Evolutionary conservation across 2,329 filamentous ascomycete genomes (phyloP).

Genomic region (Exserohilum rostratum): DNA sequence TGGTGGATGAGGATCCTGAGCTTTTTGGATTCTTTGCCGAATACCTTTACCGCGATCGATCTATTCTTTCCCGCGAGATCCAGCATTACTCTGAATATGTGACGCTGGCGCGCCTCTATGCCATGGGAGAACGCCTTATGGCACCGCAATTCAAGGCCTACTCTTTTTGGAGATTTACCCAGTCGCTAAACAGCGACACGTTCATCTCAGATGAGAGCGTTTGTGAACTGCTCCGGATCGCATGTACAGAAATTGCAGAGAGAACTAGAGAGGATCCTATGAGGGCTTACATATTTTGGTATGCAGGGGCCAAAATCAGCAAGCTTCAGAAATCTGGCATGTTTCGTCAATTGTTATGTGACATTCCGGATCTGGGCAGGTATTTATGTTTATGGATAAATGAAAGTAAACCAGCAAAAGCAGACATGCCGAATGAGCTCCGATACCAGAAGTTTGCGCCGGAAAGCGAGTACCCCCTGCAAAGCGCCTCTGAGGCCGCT

Average conservation of each 20-base stretch:
- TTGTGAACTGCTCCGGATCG: constrained; percentile 1
- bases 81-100: neutral
- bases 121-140: neutral
- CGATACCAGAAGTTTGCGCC: neutral
- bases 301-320: neutral
- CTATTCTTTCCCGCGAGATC: constrained; percentile 11
- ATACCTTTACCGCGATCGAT: constrained; percentile 29
- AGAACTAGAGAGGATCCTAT: neutral
- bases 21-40: constrained; percentile 29
- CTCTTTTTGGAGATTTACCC: neutral
- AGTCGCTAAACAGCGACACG: neutral
- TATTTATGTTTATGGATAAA: neutral
- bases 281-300: neutral
- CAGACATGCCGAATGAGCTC: neutral
- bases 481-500: neutral
- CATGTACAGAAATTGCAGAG: neutral
- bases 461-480: neutral
- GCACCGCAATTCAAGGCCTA: neutral
- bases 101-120: neutral
- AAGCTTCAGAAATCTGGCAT: neutral
- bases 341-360: neutral
- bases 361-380: neutral
- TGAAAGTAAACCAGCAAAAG: neutral
- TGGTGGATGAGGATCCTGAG: constrained; percentile 22
- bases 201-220: neutral